Conservation (phyloP, 2,329 filamentous ascomycete species). For the Colletotrichum neosansevieriae region DNA sequence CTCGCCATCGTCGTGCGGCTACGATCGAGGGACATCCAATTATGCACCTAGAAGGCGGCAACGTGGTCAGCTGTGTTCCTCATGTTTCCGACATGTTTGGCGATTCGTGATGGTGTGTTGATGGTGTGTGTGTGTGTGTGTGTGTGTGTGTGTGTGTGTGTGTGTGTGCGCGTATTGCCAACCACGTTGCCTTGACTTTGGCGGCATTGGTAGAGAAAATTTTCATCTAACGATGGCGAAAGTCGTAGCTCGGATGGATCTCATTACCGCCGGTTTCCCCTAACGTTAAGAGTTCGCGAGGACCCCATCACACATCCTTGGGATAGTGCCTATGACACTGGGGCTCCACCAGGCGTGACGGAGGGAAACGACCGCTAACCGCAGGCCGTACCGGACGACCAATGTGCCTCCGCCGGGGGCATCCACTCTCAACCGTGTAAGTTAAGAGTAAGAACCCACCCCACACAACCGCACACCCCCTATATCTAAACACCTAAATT, state of each 20-base stretch:
- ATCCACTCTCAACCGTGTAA: constrained; percentile 40
- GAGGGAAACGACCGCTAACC: constrained; percentile 34
- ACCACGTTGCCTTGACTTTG: neutral
- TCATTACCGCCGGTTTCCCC: constrained; percentile 38
- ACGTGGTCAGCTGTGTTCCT: constrained; percentile 32
- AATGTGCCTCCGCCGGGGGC: constrained; percentile 34
- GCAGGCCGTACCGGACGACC: constrained; percentile 40
- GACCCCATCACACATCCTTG: constrained; percentile 32
- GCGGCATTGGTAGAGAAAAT: constrained; percentile 18
- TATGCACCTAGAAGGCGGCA: constrained; percentile 14
- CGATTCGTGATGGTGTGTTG: constrained; percentile 5
- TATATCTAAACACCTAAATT: too few relatives aligned
- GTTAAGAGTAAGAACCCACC: too few relatives aligned
- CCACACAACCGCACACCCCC: too few relatives aligned
- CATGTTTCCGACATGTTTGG: constrained; percentile 11
- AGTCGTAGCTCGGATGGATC: constrained; percentile 36
- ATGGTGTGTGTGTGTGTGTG: neutral
- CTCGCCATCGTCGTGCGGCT: constrained; percentile 35
- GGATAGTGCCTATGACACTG: constrained; percentile 24
- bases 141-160: constrained; percentile 9
- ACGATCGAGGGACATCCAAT: constrained; percentile 27
- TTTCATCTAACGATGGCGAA: constrained; percentile 37
- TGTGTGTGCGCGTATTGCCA: constrained; percentile 13
- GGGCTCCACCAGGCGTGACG: constrained; percentile 32
- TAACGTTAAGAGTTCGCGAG: constrained; percentile 41